phyloP scores from a whole-genome alignment of 2,329 filamentous ascomycete species.

The Colletotrichum paranaense region DNA sequence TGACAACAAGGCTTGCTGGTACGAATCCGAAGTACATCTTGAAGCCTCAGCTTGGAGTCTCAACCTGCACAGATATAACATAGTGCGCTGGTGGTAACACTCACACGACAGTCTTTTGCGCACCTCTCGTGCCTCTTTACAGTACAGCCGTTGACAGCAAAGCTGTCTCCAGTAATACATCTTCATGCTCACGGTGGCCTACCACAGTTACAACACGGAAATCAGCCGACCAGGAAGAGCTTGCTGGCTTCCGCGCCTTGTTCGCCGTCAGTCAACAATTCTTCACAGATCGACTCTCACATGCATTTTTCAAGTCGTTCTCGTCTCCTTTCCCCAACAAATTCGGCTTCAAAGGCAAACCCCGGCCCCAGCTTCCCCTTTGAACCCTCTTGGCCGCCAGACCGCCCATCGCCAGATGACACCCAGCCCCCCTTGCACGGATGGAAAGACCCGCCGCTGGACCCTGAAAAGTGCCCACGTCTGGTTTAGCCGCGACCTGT shows the following conservation, averaged over 20 bases:
- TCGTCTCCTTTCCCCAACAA: slow-evolving; percentile 30
- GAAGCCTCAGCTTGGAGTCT: background rate
- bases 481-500: background rate
- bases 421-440: slow-evolving; percentile 21
- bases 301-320: slow-evolving; percentile 2
- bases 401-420: slow-evolving; percentile 34
- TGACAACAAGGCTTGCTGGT: background rate
- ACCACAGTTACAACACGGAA: background rate
- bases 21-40: background rate
- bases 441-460: slow-evolving; percentile 22
- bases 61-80: background rate
- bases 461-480: slow-evolving; percentile 27
- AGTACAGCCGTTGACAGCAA: background rate
- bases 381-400: slow-evolving; percentile 35
- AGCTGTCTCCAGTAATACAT: background rate
- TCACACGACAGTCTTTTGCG: no score
- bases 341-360: slow-evolving; percentile 31
- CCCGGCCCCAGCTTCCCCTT: slow-evolving; percentile 33
- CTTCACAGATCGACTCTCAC: slow-evolving; percentile 30
- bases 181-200: background rate
- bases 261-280: slow-evolving; percentile 29
- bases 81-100: background rate
- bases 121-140: background rate
- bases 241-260: slow-evolving; percentile 2
- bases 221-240: slow-evolving; percentile 13